Evolutionary conservation across 2,329 filamentous ascomycete genomes (phyloP).

Genomic region (Plectosphaerella plurivora): DNA sequence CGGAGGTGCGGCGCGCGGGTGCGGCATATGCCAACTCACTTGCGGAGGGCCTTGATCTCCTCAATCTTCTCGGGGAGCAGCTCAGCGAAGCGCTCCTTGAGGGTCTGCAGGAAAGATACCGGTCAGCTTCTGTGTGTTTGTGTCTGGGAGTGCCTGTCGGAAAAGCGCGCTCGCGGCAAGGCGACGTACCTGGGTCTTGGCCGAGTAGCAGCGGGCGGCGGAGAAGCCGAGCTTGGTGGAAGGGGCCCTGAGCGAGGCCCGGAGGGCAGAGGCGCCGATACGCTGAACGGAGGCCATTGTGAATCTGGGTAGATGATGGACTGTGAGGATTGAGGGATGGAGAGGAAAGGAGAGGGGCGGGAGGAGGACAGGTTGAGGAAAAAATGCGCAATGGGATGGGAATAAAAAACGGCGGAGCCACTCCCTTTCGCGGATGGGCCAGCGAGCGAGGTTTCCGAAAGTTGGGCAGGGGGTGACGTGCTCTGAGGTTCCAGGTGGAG

Average conservation of each 20-base stretch:
- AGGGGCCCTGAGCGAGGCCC: conserved; percentile 66
- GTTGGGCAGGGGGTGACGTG: no score
- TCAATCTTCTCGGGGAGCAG: conserved; percentile 94
- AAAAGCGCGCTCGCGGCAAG: no score
- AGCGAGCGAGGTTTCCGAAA: background rate
- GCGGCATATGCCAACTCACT: conserved; percentile 53
- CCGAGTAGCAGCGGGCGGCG: conserved; percentile 85
- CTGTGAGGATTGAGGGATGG: conserved; percentile 16
- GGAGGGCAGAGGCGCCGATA: conserved; percentile 76
- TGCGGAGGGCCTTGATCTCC: conserved; percentile 97
- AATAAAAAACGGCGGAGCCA: conserved; percentile 13
- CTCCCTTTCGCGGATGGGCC: conserved; percentile 5
- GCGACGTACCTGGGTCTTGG: conserved; percentile 74
- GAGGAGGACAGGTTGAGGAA: conserved; percentile 19
- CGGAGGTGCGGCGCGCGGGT: conserved; percentile 6
- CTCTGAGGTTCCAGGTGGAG: background rate
- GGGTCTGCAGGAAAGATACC: conserved; percentile 53
- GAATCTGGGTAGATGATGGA: conserved; percentile 12
- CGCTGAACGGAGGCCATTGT: conserved; percentile 82
- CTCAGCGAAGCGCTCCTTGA: conserved; percentile 98
- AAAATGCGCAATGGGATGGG: conserved; percentile 12
- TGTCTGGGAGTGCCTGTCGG: background rate
- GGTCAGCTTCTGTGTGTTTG: conserved; percentile 13
- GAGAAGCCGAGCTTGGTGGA: conserved; percentile 71
- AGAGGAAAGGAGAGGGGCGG: conserved; percentile 20